These are phyloP conservation scores for Yamadazyma sp. DNA, from an alignment of 805 yeast genomes.

Conservation along the genomic window DNA sequence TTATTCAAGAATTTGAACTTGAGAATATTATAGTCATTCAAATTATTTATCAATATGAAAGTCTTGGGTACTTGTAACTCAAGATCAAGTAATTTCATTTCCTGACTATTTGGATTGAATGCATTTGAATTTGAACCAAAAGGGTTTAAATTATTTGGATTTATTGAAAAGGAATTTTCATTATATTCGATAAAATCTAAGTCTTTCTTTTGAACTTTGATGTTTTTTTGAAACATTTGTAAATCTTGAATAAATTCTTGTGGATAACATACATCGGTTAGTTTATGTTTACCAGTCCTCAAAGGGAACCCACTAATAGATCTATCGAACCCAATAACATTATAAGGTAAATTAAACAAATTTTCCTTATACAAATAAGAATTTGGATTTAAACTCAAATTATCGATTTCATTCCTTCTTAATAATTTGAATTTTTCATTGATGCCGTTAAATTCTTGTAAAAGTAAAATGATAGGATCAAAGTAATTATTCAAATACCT, in stretches of 20 bases:
- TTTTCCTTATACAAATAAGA: constrained; percentile 28
- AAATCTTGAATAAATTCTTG: constrained; percentile 39
- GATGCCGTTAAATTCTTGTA: constrained; percentile 36
- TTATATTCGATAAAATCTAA: constrained; percentile 28
- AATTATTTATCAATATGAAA: constrained; percentile 24
- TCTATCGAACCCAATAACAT: constrained; percentile 41
- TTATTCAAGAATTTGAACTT: constrained; percentile 16
- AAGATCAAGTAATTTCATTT: constrained; percentile 11
- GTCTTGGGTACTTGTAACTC: constrained; percentile 23
- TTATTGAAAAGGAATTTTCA: constrained; percentile 12
- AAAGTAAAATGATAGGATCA: constrained; percentile 25
- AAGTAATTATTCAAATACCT: constrained; percentile 29
- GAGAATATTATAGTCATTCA: constrained; percentile 27
- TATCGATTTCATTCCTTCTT: constrained; percentile 31
- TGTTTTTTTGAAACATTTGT: constrained; percentile 9
- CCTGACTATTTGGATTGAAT: not conserved
- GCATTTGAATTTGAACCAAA: constrained; percentile 1
- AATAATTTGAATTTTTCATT: constrained; percentile 33
- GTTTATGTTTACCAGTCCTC: constrained; percentile 17
- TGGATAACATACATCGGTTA: constrained; percentile 26
- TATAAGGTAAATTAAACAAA: constrained; percentile 30
- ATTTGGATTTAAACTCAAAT: constrained; percentile 25
- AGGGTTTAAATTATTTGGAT: constrained; percentile 11
- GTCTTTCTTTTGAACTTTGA: constrained; percentile 28
- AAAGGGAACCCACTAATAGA: constrained; percentile 38